Base-by-base conservation (phyloP, 2,329 filamentous ascomycete species). In the Botrytis paeoniae region DNA sequence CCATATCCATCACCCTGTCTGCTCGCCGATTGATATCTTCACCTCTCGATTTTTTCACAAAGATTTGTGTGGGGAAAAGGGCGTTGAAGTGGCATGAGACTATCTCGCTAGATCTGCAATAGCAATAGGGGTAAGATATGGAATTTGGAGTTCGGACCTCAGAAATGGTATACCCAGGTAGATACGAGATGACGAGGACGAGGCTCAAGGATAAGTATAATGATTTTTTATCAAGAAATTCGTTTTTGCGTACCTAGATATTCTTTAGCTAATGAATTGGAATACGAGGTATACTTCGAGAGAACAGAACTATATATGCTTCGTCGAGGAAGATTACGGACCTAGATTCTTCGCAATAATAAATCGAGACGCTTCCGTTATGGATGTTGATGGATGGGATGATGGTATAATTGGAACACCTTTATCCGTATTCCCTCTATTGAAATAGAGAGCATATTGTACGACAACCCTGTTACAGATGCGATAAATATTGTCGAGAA, bases 381-480 rank as follows among this genome's bases (percentile, higher is more conserved):
- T 29, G 14, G 48, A 54, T 54, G 25, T n/a, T 51, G 48, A 25
- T 25, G 45, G 10, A 51, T 54, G 14, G 51, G 51, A 57, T 57
- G 18, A 57, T 57, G n/a, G 14, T 4, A 57, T 57, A 8, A 0
- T 57, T 9, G 51, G 14, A 8, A 57, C 2, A 18, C 3, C 14
- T 4, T 7, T 9, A 57, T 51, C 2, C 3, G 12, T n/a, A 16
- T 5, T 16, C 5, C 6, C 2, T 18, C 25, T n/a, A n/a, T 3
- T 16, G 0, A 16, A 3, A 8, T 16, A 10, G 14, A 54, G n/a
- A 54, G n/a, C 3, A 14, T 2, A 18, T 16, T 3, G 3, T 8
- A n/a, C n/a, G 5, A 8, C 5, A 18, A 4, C 14, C 6, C 7
- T 4, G n/a, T 18, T 14, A 6, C 18, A 14, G 14, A 9, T 29